Evolutionary conservation across 805 yeast species (phyloP).

Genomic region (Lipomyces anomalus): DNA sequence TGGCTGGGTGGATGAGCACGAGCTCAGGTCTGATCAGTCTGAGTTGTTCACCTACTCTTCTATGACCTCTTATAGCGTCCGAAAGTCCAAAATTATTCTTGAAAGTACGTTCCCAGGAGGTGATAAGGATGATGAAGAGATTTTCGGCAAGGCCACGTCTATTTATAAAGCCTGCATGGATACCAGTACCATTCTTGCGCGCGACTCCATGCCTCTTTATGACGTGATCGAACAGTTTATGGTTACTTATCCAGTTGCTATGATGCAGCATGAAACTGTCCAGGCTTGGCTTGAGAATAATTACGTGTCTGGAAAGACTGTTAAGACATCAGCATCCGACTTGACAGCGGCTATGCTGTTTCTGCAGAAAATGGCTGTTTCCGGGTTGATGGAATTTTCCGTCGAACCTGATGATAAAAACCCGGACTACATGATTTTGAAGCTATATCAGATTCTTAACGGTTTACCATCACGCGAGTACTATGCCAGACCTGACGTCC

Average conservation of each 20-base stretch:
- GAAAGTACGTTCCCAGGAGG: slow-evolving; percentile 16
- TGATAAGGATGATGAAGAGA: slow-evolving; percentile 16
- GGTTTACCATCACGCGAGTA: slow-evolving; percentile 24
- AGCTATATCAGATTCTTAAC: slow-evolving; percentile 17
- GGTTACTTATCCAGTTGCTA: slow-evolving; percentile 11
- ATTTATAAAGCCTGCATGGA: slow-evolving; percentile 24
- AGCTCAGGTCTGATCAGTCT: slow-evolving; percentile 19
- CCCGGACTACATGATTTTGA: slow-evolving; percentile 17
- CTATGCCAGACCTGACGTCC: slow-evolving; percentile 9
- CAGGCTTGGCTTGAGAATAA: slow-evolving; percentile 12
- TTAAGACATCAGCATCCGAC: slow-evolving; percentile 8
- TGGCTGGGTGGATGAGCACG: slow-evolving; percentile 21
- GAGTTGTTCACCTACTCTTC: slow-evolving; percentile 16
- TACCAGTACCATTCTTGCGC: slow-evolving; percentile 13
- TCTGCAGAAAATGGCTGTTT: slow-evolving; percentile 16
- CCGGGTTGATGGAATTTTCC: slow-evolving; percentile 19
- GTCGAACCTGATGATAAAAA: slow-evolving; percentile 22
- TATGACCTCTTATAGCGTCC: slow-evolving; percentile 20
- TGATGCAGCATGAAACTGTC: slow-evolving; percentile 5
- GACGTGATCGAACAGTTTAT: slow-evolving; percentile 14
- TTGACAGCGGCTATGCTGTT: slow-evolving; percentile 17
- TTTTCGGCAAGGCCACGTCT: slow-evolving; percentile 22
- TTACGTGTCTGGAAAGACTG: slow-evolving; percentile 1
- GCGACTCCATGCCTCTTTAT: slow-evolving; percentile 19
- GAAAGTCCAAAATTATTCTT: slow-evolving; percentile 17